phyloP scores from a whole-genome alignment of 2,329 filamentous ascomycete genomes.

The Ceratocystis alfenasii region DNA sequence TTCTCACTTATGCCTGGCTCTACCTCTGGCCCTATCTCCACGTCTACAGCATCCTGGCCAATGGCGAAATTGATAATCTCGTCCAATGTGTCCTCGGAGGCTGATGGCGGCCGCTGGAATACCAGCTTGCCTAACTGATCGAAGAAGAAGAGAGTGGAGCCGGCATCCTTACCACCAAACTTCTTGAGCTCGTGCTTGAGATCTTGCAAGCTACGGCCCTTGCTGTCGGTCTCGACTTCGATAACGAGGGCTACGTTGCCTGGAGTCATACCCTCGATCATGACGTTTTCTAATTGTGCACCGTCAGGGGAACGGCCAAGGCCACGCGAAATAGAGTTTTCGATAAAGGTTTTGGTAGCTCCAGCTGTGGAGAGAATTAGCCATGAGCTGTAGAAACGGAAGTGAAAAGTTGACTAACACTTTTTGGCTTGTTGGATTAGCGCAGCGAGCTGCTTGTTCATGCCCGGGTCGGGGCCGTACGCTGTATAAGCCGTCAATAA shows the following conservation, averaged over 20 bases:
- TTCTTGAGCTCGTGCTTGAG: conserved; percentile 60
- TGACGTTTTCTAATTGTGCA: conserved; percentile 60
- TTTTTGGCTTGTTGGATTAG: conserved; percentile 70
- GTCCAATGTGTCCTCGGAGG: conserved; percentile 16
- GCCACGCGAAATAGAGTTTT: conserved; percentile 74
- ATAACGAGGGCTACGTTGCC: conserved; percentile 67
- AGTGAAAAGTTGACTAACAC: conserved; percentile 32
- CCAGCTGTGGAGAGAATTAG: conserved; percentile 39
- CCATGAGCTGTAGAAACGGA: conserved; percentile 9
- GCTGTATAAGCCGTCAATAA: neutral
- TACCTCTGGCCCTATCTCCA: conserved; percentile 16
- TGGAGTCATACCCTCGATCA: conserved; percentile 70
- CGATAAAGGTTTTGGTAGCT: conserved; percentile 73
- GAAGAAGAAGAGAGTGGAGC: conserved; percentile 71
- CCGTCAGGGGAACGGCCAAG: conserved; percentile 72
- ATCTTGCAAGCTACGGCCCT: conserved; percentile 59
- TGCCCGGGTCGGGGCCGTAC: conserved; percentile 35
- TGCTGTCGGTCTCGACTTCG: conserved; percentile 77
- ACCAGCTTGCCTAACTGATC: conserved; percentile 63
- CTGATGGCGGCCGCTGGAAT: conserved; percentile 40
- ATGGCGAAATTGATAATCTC: conserved; percentile 20
- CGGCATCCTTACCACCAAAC: conserved; percentile 52
- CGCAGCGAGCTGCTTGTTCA: conserved; percentile 64
- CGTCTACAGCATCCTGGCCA: conserved; percentile 19
- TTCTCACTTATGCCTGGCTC: neutral